Evolutionary conservation across 345 rosid species (phyloP), one percentile per base, ranked within the genome.

Genomic region (Gossypium mustelinum): DNA sequence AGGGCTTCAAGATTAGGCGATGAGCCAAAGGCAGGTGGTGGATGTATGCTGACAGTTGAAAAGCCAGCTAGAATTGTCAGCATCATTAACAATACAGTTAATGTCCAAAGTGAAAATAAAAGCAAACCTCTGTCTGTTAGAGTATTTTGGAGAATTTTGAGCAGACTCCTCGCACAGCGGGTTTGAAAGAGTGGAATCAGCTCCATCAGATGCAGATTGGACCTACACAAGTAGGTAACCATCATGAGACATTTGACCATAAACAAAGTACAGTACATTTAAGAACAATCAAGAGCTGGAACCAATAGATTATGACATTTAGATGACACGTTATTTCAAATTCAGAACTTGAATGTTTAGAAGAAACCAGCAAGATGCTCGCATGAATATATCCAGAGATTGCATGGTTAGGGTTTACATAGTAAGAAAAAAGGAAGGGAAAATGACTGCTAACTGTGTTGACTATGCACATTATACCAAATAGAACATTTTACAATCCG

Each of bases 1-100:
- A 92, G 94, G 34, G 94, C 94, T 87, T 92, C 97, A 61, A 92
- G 98, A 84, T 92, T 92, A 52, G 94, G 97, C 1, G 98, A 95
- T 64, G 99, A 95, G 72, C 99, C 98, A 81, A 95, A 95, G 39
- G 99, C 93, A 74, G 99, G 99, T 1, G 98, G 97, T 12, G 99
- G 98, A 82, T 88, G 98, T 64, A 87, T 77, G 90, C 97, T 94
- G 94, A 72, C 44, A 81, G 80, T 76, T 75, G 73, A 77, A 86
- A 86, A 74, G 54, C 69, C 81, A 72, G 29, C 57, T 24, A 39
- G 11, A 20, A 7, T 41, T 73, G 60, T 76, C 78, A 82, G 72
- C 73, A 78, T 34, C 41, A 34, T 34, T 34, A 34, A 5, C 41
- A 34, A 34, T 34, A 34, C 41, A 5, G 41, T 34, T 34, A 34